Conservation (phyloP, 2,329 filamentous ascomycete species). For the Botryotinia globosa region DNA sequence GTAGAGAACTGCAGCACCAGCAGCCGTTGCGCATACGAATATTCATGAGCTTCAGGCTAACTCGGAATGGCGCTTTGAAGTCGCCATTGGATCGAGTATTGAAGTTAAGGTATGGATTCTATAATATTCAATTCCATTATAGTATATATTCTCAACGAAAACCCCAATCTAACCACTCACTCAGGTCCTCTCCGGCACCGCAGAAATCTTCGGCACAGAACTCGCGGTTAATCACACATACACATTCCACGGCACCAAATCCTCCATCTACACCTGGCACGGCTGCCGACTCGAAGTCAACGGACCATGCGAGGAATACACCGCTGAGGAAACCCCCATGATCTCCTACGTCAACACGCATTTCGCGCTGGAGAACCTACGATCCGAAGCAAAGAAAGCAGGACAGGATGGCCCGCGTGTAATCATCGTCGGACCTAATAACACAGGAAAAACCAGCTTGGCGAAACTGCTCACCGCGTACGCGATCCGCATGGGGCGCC, state of each 20-base stretch:
- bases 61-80: slow-evolving; percentile 78
- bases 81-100: slow-evolving; percentile 53
- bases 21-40: slow-evolving; percentile 41
- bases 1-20: slow-evolving; percentile 31
- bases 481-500: slow-evolving; percentile 68
- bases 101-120: slow-evolving; percentile 49
- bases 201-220: slow-evolving; percentile 93
- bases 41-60: slow-evolving; percentile 57
- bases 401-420: slow-evolving; percentile 70
- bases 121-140: background rate
- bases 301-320: slow-evolving; percentile 56
- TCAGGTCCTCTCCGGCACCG: slow-evolving; percentile 75
- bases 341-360: slow-evolving; percentile 81
- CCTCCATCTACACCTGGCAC: slow-evolving; percentile 88
- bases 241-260: slow-evolving; percentile 76
- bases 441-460: slow-evolving; percentile 80
- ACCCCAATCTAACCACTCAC: slow-evolving; percentile 34
- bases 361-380: slow-evolving; percentile 74
- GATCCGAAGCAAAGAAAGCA: slow-evolving; percentile 56
- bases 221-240: slow-evolving; percentile 79
- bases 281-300: slow-evolving; percentile 82
- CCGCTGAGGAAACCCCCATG: slow-evolving; percentile 77
- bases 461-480: slow-evolving; percentile 76
- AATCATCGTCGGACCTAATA: slow-evolving; percentile 74
- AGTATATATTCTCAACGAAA: slow-evolving; percentile 4